A percentile compares a stretch with the other conserved stretches of the same genome.
These are phyloP conservation scores for Urochloa ruziziensis DNA, from an alignment of 176 grass and related monocot species.

Conservation along the genomic window DNA sequence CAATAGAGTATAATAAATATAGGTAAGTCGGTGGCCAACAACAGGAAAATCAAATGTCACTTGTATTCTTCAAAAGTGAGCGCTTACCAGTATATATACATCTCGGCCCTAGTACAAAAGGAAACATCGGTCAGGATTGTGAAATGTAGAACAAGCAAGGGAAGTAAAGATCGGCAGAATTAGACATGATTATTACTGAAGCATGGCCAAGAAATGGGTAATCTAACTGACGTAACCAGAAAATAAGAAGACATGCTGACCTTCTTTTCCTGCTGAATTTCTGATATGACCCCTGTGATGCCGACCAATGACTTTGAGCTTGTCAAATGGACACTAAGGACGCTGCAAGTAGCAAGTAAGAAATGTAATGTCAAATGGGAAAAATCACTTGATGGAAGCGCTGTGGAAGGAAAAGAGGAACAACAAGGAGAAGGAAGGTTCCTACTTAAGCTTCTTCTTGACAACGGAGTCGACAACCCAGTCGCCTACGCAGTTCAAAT, in stretches of 20 bases:
- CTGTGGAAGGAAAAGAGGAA: not conserved
- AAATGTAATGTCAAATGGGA: not conserved
- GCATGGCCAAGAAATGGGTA: not conserved
- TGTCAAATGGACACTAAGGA: conserved; percentile 88
- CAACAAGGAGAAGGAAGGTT: not conserved
- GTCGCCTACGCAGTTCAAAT: conserved; percentile 83
- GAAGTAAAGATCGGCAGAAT: not conserved
- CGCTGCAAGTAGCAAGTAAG: conserved; percentile 34
- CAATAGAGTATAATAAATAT: conserved; percentile 12
- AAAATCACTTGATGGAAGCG: not conserved
- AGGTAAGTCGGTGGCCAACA: not conserved
- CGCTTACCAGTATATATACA: conserved; percentile 90
- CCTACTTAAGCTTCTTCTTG: conserved; percentile 92
- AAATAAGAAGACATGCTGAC: conserved; percentile 18
- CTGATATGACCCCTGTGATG: conserved; percentile 87
- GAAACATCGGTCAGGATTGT: conserved; percentile 11
- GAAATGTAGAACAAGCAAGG: not conserved
- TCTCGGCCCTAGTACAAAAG: conserved; percentile 65
- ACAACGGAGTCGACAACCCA: conserved; percentile 87
- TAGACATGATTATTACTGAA: not conserved
- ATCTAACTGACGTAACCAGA: not conserved
- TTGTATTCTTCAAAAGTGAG: not conserved
- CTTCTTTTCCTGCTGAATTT: conserved; percentile 97
- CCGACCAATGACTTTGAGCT: conserved; percentile 95
- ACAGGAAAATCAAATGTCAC: not conserved